These are phyloP conservation scores for Paramecium octaurelia DNA, from an alignment of 73 alveolate species.

Conservation along the genomic window DNA sequence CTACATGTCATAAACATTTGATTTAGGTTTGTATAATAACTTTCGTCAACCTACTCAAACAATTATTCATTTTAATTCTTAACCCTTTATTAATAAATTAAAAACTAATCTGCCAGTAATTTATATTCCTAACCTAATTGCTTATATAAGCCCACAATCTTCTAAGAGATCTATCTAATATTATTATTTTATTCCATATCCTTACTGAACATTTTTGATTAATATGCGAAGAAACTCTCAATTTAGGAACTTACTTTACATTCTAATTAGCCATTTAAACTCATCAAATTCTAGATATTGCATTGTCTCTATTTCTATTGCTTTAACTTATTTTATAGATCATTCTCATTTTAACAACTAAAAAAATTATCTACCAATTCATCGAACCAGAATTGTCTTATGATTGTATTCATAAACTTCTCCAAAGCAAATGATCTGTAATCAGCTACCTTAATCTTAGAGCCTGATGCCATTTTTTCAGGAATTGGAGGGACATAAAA, in stretches of 20 bases:
- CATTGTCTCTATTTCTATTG: neutral
- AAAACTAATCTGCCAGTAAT: neutral
- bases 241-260: neutral
- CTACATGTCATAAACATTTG: neutral
- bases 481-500: conserved; percentile 12
- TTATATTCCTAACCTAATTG: neutral
- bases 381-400: conserved; percentile 30
- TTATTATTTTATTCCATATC: neutral
- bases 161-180: conserved; percentile 1
- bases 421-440: neutral
- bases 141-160: neutral
- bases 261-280: neutral
- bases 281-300: neutral
- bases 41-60: neutral
- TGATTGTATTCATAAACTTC: neutral
- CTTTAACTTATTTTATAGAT: neutral
- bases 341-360: neutral
- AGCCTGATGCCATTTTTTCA: neutral
- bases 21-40: neutral
- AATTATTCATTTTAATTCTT: neutral
- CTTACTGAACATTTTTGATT: neutral
- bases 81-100: neutral
- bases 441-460: neutral
- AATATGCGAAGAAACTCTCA: neutral
- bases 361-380: neutral